phyloP scores from a whole-genome alignment of 2,329 filamentous ascomycete species.

The Reticulascus tulasneorum region DNA sequence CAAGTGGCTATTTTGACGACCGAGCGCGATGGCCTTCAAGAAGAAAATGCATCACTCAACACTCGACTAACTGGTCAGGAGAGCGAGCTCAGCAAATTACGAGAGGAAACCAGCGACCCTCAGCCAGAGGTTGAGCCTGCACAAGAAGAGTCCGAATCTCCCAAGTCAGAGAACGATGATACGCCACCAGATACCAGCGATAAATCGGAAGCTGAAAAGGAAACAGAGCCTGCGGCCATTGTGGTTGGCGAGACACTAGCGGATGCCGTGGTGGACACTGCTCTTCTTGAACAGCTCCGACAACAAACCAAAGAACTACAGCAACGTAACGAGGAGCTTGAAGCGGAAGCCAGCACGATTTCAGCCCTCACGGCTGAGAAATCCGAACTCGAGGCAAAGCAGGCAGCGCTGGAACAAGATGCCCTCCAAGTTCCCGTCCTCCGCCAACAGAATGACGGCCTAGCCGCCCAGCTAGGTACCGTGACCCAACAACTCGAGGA shows the following conservation, averaged over 20 bases:
- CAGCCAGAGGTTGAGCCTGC: conserved; percentile 1
- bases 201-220: too few species aligned
- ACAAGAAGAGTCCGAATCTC: too few species aligned
- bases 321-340: conserved; percentile 12
- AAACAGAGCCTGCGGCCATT: too few species aligned
- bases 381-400: conserved; percentile 8
- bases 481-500: conserved; percentile 13
- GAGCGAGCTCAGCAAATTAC: too few species aligned
- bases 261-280: too few species aligned
- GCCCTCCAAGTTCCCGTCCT: conserved; percentile 8
- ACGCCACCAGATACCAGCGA: too few species aligned
- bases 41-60: conserved; percentile 1
- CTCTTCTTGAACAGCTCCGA: conserved; percentile 10
- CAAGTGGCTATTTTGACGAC: conserved; percentile 10
- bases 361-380: conserved; percentile 11
- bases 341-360: conserved; percentile 7
- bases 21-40: conserved; percentile 9
- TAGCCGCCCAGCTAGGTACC: conserved; percentile 9
- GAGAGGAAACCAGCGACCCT: background rate
- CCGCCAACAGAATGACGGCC: conserved; percentile 9
- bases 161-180: too few species aligned
- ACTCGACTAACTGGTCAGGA: too few species aligned
- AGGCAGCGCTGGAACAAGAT: conserved; percentile 6
- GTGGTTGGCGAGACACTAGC: too few species aligned
- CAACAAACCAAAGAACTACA: conserved; percentile 13